Base-by-base conservation (phyloP, 768 basidiomycete genomes). In the Hirschioporus abietinus region DNA sequence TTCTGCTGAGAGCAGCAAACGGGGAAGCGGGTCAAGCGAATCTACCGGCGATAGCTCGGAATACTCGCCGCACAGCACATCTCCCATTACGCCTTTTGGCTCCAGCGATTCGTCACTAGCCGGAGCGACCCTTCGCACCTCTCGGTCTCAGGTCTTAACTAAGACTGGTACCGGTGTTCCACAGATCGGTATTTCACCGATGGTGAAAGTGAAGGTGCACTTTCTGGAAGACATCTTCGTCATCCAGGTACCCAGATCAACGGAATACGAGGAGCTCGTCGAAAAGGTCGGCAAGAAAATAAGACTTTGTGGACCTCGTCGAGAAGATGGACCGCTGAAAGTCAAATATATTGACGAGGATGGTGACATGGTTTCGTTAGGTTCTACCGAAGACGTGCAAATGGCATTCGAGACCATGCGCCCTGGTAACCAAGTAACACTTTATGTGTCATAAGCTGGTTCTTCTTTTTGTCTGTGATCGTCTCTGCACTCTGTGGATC, bases 191-290 rank as follows among this genome's bases (percentile, higher is more conserved):
- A 36, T 74, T n/a, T 69, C 71, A 23, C 68, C 74, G 58, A 84
- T 89, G 12, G 89, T 98, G 58, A 93, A 95, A 74, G 88, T 98
- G 74, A 96, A 96, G 78, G 94, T 98, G 64, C 92, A 93, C 76
- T 98, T 91, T 80, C 88, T 93, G 72, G 92, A 96, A 71, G 95
- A 97, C 75, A 91, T 97, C 60, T 99, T 98, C 74, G 91, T 96
- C 69, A 92, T 98, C 66, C 91, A 94, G 77, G 93, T 96, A 26
- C 85, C 92, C 58, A 84, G 89, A 68, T 78, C 81, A 68, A 93
- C 92, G 35, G 88, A 91, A 74, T 96, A 90, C 76, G 82, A 80
- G 64, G 92, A 95, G 59, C 82, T 99, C 64, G 90, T 96, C 64
- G 91, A 95, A 76, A 91, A 89, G 74, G 93, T 99, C 1, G 89